Conservation (phyloP, 345 rosid genomes). For the Erucastrum elatum region DNA sequence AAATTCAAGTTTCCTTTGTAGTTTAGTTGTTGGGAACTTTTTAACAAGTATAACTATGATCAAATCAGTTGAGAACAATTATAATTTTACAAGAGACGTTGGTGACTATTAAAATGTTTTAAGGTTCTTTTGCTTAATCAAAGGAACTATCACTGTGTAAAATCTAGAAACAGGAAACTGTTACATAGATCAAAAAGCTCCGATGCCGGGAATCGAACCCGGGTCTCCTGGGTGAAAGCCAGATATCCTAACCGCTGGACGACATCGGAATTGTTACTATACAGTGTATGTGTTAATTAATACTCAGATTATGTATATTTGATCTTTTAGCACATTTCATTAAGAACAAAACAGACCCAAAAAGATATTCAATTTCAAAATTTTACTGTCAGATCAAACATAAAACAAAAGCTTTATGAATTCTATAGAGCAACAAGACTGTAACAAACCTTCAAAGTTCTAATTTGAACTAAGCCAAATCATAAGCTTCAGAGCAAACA, state of each 20-base stretch:
- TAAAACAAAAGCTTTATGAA: background rate
- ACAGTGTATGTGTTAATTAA: too few relatives aligned
- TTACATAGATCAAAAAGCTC: conserved; percentile 36
- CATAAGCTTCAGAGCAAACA: background rate
- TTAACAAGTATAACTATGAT: background rate
- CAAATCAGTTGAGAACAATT: background rate
- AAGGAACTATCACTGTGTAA: too few relatives aligned
- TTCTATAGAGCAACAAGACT: background rate
- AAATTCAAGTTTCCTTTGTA: background rate
- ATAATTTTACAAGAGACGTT: too few relatives aligned
- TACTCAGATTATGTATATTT: too few relatives aligned
- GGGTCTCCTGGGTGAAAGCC: conserved; percentile 99
- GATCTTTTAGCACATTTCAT: background rate
- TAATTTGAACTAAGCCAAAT: background rate
- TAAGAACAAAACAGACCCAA: background rate
- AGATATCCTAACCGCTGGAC: conserved; percentile 98
- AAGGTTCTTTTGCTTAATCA: too few relatives aligned
- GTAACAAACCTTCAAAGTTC: background rate
- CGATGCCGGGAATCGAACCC: conserved; percentile 98
- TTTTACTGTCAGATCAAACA: background rate
- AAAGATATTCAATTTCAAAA: background rate
- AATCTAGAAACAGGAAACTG: too few relatives aligned
- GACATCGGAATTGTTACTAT: conserved; percentile 52
- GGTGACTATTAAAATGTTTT: background rate
- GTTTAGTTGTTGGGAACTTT: background rate